Evolutionary conservation across 805 yeast genomes (phyloP), one percentile per base, ranked within the genome.

Genomic region (Cyberlindnera suaveolens): DNA sequence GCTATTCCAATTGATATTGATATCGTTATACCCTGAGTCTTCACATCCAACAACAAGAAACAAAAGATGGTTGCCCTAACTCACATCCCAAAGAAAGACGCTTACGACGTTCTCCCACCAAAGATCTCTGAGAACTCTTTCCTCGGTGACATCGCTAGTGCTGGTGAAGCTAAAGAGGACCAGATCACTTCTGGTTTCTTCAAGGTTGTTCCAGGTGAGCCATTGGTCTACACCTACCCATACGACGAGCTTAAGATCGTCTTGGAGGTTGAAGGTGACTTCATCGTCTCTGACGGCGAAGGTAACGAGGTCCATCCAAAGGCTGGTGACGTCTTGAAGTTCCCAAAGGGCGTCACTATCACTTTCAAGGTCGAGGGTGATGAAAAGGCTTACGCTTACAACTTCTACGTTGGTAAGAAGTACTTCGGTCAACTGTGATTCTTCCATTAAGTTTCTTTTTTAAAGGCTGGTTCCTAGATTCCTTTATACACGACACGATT

Each of bases 191-290:
- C 78, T 57, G 88, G 88, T 41, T 82, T 82, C 68, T 82, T 76
- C 72, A 75, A 70, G 56, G 87, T 82, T 58, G 81, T 79, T 58
- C 71, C 74, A 47, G 88, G 88, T 47, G 81, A 78, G 63, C 75
- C 82, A 38, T 70, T 82, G 57, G 82, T 74, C 13, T 82, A 80
- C 71, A 66, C 70, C 41, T 82, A 82, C 64, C 71, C 59, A 40
- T 53, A 80, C 64, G 85, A 82, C 57, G 88, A 80, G 66, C 75
- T 79, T 77, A 82, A 82, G 66, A 68, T 82, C 53, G 74, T 79
- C 60, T 70, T 81, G 49, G 86, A 82, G 62, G 80, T 78, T 43
- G 40, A 41, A 17, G 86, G 86, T 40, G 78, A 75, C 56, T 80
- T 77, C 69, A 66, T 70, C 40, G 69, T 82, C 53, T 55, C 76